These are phyloP conservation scores for Pseudogymnoascus sp. DNA, from an alignment of 2,329 filamentous ascomycete species.

Conservation along the genomic window DNA sequence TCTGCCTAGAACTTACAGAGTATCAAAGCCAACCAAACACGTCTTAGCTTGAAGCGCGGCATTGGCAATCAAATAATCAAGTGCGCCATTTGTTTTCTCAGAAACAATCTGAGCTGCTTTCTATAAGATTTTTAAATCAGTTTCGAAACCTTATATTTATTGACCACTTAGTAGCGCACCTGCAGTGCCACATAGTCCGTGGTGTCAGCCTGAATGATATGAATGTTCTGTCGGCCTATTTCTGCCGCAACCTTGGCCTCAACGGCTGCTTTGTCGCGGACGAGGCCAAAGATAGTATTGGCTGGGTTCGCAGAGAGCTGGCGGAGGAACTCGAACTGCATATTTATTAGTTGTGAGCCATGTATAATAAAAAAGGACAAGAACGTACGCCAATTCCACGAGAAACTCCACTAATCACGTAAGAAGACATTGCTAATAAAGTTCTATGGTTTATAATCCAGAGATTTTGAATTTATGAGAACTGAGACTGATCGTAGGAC, in stretches of 20 bases:
- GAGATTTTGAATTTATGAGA: not conserved
- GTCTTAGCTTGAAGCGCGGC: conserved; percentile 30
- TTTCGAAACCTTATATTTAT: conserved; percentile 11
- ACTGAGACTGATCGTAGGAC: conserved; percentile 13
- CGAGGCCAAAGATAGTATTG: conserved; percentile 39
- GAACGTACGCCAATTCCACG: conserved; percentile 22
- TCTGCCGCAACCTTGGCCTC: conserved; percentile 37
- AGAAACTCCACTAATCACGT: conserved; percentile 22
- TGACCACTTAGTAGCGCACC: conserved; percentile 13
- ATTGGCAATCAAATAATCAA: conserved; percentile 48
- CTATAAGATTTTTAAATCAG: conserved; percentile 14
- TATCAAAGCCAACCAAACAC: conserved; percentile 28
- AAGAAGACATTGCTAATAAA: conserved; percentile 20
- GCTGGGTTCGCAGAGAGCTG: conserved; percentile 35
- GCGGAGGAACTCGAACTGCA: conserved; percentile 40
- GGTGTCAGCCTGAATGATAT: conserved; percentile 17
- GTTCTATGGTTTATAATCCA: conserved; percentile 10
- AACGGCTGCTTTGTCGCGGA: conserved; percentile 38
- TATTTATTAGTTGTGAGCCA: conserved; percentile 13
- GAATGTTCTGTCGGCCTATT: conserved; percentile 22
- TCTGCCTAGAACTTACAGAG: conserved; percentile 28
- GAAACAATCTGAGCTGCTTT: conserved; percentile 21
- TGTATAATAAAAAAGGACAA: conserved; percentile 13
- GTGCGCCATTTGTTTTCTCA: conserved; percentile 30
- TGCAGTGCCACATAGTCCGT: conserved; percentile 15